phyloP scores from a whole-genome alignment of 257 asterid species.

The Asclepias syriaca region DNA sequence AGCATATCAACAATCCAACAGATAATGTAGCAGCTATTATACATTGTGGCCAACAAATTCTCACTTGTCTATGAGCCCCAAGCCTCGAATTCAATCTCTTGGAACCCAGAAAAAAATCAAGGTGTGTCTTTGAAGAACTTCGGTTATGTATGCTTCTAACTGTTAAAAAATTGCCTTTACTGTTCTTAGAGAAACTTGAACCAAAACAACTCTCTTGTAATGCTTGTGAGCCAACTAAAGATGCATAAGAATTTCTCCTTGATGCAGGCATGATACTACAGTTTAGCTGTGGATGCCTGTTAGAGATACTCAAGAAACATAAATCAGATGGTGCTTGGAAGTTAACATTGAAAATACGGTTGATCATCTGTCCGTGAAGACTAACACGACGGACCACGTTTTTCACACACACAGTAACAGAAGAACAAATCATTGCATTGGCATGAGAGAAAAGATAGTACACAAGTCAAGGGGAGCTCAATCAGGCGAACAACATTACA shows the following conservation, averaged over 20 bases:
- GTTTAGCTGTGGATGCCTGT: conserved; percentile 25
- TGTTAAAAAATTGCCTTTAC: conserved; percentile 32
- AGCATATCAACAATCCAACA: conserved; percentile 60
- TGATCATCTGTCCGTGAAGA: conserved; percentile 34
- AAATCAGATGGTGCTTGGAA: conserved; percentile 31
- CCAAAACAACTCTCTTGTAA: conserved; percentile 27
- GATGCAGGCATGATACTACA: conserved; percentile 20
- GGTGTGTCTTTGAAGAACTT: conserved; percentile 22
- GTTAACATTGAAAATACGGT: conserved; percentile 33
- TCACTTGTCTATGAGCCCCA: conserved; percentile 36
- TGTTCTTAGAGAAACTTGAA: conserved; percentile 24
- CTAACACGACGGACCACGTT: conserved; percentile 33
- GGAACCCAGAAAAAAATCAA: conserved; percentile 35
- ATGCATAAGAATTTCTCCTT: conserved; percentile 24
- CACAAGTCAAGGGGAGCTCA: conserved; percentile 15
- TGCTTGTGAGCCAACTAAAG: conserved; percentile 31
- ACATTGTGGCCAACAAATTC: conserved; percentile 35
- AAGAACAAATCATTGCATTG: conserved; percentile 38
- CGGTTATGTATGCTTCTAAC: conserved; percentile 33
- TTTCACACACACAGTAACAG: conserved; percentile 39
- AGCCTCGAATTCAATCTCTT: conserved; percentile 37
- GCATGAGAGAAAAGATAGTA: conserved; percentile 24
- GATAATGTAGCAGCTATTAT: conserved; percentile 38
- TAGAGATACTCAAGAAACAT: conserved; percentile 26
- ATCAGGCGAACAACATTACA: background rate